Percentiles rank a stretch among this genome's conserved stretches.
Conservation (phyloP, 345 rosid species). For the Mangifera indica region DNA sequence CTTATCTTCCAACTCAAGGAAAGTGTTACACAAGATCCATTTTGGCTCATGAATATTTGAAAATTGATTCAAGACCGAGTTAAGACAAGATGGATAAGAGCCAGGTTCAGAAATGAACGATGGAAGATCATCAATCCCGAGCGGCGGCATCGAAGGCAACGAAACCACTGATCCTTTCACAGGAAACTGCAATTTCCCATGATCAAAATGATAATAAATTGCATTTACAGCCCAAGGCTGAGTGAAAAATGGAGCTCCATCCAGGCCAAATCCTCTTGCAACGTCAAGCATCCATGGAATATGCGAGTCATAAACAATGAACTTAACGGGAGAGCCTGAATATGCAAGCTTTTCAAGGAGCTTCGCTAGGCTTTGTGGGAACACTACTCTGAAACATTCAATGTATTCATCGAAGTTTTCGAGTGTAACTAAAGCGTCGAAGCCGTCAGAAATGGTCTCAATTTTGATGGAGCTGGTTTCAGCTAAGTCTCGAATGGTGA, state of each 20-base stretch:
- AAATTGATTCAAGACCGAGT: not conserved
- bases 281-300: conserved; percentile 20
- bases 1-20: not conserved
- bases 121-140: conserved; percentile 45
- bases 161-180: not conserved
- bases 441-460: not conserved
- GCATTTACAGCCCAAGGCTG: conserved; percentile 14
- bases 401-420: too few relatives aligned
- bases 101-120: conserved; percentile 30
- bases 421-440: too few relatives aligned
- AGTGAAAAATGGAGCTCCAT: conserved; percentile 28
- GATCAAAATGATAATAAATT: conserved; percentile 19
- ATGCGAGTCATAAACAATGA: not conserved
- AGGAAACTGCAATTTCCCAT: conserved; percentile 13
- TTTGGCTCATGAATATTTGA: conserved; percentile 27
- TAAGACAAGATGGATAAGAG: not conserved
- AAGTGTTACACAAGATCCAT: not conserved
- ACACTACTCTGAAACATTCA: conserved; percentile 25
- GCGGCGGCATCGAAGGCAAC: conserved; percentile 24
- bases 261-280: conserved; percentile 4
- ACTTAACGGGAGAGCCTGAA: not conserved
- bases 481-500: too few relatives aligned
- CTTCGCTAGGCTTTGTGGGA: conserved; percentile 19
- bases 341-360: conserved; percentile 11
- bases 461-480: too few relatives aligned